A percentile compares a stretch with the other conserved stretches of the same genome.
Conservation (phyloP, 2,329 filamentous ascomycete genomes). For the Nakataea oryzae region DNA sequence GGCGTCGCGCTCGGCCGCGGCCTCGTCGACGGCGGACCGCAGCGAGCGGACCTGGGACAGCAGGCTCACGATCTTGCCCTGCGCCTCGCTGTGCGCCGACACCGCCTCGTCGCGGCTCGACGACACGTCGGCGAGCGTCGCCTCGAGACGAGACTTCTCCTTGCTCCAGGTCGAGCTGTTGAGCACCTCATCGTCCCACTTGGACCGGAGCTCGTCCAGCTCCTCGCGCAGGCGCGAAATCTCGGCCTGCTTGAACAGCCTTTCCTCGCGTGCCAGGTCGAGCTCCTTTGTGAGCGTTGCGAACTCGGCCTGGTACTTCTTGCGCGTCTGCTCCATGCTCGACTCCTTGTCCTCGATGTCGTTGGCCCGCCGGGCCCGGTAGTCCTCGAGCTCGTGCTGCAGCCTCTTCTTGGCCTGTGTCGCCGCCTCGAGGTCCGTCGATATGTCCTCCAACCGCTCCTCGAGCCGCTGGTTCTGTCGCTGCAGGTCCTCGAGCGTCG, state of each 20-base stretch:
- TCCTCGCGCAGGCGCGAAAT: constrained; percentile 87
- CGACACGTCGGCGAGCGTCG: constrained; percentile 78
- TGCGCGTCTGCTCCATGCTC: constrained; percentile 91
- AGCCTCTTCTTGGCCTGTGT: constrained; percentile 86
- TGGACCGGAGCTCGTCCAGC: constrained; percentile 84
- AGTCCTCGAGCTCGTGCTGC: constrained; percentile 95
- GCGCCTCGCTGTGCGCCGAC: constrained; percentile 86
- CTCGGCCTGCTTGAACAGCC: constrained; percentile 75
- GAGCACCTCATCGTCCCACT: constrained; percentile 97
- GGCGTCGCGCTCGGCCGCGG: constrained; percentile 73
- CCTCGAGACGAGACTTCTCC: constrained; percentile 86
- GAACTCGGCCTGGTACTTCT: constrained; percentile 94
- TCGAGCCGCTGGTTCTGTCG: constrained; percentile 82
- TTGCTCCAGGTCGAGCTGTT: constrained; percentile 98
- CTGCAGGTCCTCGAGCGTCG: constrained; percentile 78
- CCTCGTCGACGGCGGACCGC: constrained; percentile 75
- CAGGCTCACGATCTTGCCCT: constrained; percentile 82
- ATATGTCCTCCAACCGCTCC: constrained; percentile 82
- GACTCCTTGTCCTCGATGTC: constrained; percentile 96
- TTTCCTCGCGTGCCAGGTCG: constrained; percentile 85
- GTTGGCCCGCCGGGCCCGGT: constrained; percentile 86
- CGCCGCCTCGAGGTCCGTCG: constrained; percentile 77
- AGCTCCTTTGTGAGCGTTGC: constrained; percentile 83
- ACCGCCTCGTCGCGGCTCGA: constrained; percentile 91
- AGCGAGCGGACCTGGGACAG: constrained; percentile 82